Conservation (phyloP, 495 filamentous ascomycete genomes). For the Trichoderma orchidacearum region DNA sequence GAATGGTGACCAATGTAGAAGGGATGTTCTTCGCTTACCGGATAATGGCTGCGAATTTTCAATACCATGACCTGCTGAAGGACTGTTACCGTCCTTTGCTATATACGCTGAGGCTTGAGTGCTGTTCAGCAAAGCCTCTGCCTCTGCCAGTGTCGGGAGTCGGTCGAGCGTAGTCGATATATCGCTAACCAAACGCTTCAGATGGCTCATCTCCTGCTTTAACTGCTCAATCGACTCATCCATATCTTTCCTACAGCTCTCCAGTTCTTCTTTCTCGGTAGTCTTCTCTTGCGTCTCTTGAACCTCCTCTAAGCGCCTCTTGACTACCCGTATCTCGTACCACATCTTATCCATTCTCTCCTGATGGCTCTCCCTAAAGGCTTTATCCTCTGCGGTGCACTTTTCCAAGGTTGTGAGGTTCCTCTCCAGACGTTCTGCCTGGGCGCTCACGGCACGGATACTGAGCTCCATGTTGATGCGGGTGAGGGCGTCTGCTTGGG, state of each 20-base stretch:
- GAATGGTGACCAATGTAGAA: no score
- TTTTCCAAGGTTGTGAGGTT: neutral
- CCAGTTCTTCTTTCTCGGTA: neutral
- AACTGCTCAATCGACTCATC: neutral
- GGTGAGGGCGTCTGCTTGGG: neutral
- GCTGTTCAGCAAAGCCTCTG: neutral
- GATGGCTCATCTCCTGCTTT: neutral
- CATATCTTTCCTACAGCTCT: neutral
- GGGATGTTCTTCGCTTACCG: no score
- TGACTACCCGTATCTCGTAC: conserved; percentile 5
- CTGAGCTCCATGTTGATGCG: neutral
- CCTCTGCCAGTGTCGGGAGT: neutral
- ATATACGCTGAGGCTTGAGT: neutral
- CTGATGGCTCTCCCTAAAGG: neutral
- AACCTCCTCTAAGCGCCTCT: conserved; percentile 24
- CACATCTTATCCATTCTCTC: neutral
- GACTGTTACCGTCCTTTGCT: neutral
- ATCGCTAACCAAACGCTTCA: neutral
- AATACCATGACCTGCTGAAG: no score
- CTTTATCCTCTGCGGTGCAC: neutral
- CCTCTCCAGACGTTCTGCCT: neutral
- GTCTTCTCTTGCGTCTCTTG: neutral
- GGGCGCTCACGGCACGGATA: neutral
- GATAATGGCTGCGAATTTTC: no score
- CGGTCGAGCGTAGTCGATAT: neutral